These are phyloP conservation scores for Elongisporangium undulatum DNA, from an alignment of 352 stramenopile species.

Conservation along the genomic window DNA sequence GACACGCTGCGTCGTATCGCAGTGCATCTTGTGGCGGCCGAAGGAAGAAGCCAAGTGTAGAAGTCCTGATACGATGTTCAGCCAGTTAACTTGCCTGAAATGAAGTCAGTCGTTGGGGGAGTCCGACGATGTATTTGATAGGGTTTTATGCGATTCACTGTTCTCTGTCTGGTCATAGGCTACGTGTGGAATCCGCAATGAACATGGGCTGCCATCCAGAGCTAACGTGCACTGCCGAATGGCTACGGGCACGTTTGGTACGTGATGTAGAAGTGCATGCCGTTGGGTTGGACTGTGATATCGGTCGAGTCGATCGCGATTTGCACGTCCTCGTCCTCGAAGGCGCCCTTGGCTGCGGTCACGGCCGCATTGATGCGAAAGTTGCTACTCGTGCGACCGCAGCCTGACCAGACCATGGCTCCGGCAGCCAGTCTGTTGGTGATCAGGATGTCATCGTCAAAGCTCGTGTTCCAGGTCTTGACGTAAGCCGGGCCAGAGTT, in stretches of 20 bases:
- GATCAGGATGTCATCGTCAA: constrained; percentile 38
- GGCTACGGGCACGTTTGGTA: constrained; percentile 15
- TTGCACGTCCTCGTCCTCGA: constrained; percentile 28
- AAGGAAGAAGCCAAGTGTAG: neutral
- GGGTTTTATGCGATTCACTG: neutral
- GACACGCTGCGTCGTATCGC: constrained; percentile 46
- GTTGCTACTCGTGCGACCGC: constrained; percentile 32
- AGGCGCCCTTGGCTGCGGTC: constrained; percentile 26
- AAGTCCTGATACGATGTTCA: neutral
- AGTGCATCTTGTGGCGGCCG: constrained; percentile 17
- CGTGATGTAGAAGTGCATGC: constrained; percentile 48
- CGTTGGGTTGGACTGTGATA: constrained; percentile 30
- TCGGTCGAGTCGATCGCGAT: constrained; percentile 50
- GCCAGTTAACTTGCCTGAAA: neutral
- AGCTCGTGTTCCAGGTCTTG: constrained; percentile 26
- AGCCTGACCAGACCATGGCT: constrained; percentile 48
- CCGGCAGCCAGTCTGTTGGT: constrained; percentile 35
- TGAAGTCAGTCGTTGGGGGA: neutral
- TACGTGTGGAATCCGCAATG: neutral
- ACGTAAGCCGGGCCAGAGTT: constrained; percentile 17
- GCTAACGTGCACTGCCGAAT: neutral
- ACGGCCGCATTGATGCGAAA: constrained; percentile 50
- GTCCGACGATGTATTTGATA: neutral
- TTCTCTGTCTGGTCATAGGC: neutral
- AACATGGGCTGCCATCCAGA: neutral